Evolutionary conservation across 768 basidiomycete species (phyloP).

Genomic region (Tricholoma terreum): DNA sequence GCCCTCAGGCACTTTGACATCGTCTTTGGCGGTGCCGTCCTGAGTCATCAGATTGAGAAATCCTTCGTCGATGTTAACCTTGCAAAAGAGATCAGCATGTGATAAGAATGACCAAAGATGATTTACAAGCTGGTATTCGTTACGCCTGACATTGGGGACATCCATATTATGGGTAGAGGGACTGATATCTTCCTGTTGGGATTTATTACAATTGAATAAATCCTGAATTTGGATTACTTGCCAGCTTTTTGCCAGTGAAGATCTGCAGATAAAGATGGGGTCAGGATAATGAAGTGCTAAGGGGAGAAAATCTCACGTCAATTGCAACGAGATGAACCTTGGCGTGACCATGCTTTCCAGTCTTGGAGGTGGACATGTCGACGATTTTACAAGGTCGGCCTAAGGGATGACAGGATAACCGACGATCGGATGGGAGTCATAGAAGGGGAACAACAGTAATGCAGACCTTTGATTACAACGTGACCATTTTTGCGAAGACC

Average conservation of each 20-base stretch:
- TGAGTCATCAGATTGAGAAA: constrained; percentile 91
- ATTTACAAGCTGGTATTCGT: constrained; percentile 86
- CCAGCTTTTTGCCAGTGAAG: constrained; percentile 97
- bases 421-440: not conserved
- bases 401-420: constrained; percentile 23
- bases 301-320: constrained; percentile 63
- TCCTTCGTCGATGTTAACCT: constrained; percentile 90
- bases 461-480: constrained; percentile 89
- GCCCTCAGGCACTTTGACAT: constrained; percentile 89
- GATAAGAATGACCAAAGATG: constrained; percentile 6
- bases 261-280: constrained; percentile 52
- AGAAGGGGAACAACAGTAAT: not conserved
- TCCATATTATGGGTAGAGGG: constrained; percentile 99
- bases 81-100: constrained; percentile 5
- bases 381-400: constrained; percentile 97
- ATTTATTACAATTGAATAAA: not conserved
- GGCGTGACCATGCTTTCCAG: constrained; percentile 99
- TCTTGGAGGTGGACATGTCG: constrained; percentile 99
- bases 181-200: constrained; percentile 79
- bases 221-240: constrained; percentile 35
- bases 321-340: constrained; percentile 97
- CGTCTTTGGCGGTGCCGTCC: constrained; percentile 85
- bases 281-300: constrained; percentile 10
- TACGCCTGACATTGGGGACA: constrained; percentile 88
- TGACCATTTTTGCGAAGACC: constrained; percentile 90